These are phyloP conservation scores for Pseudofabraea citricarpa DNA, from an alignment of 2,329 filamentous ascomycete genomes.

Conservation along the genomic window DNA sequence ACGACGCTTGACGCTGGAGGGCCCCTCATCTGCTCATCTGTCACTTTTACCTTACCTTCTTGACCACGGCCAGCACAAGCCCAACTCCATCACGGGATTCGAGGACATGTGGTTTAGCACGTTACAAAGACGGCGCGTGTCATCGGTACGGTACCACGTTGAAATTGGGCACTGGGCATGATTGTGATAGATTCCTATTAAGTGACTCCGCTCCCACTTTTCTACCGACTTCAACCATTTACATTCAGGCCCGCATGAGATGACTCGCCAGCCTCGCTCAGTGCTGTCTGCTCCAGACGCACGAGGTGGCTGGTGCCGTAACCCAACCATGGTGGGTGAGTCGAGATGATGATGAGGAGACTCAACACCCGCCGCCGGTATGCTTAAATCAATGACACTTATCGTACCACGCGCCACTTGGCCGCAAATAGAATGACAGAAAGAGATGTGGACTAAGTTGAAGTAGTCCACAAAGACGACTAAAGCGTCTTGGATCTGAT, in stretches of 20 bases:
- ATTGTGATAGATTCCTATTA: neutral
- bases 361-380: too few relatives aligned
- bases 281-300: neutral
- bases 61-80: too few relatives aligned
- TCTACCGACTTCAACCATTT: neutral
- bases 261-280: constrained; percentile 1
- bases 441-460: constrained; percentile 55
- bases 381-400: constrained; percentile 8
- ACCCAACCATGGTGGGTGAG: neutral
- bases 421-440: constrained; percentile 21
- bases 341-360: neutral
- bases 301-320: neutral
- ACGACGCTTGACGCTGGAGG: too few relatives aligned
- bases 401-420: constrained; percentile 14
- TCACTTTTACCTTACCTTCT: too few relatives aligned
- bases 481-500: constrained; percentile 62
- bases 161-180: neutral
- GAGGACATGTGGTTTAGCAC: neutral
- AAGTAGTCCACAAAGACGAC: constrained; percentile 57
- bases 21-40: too few relatives aligned
- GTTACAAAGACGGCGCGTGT: too few relatives aligned
- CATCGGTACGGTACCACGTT: too few relatives aligned
- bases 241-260: neutral
- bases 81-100: neutral
- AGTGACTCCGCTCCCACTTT: neutral